Evolutionary conservation across 2,329 filamentous ascomycete genomes (phyloP).

Genomic region (Ambrosiella cleistominuta): DNA sequence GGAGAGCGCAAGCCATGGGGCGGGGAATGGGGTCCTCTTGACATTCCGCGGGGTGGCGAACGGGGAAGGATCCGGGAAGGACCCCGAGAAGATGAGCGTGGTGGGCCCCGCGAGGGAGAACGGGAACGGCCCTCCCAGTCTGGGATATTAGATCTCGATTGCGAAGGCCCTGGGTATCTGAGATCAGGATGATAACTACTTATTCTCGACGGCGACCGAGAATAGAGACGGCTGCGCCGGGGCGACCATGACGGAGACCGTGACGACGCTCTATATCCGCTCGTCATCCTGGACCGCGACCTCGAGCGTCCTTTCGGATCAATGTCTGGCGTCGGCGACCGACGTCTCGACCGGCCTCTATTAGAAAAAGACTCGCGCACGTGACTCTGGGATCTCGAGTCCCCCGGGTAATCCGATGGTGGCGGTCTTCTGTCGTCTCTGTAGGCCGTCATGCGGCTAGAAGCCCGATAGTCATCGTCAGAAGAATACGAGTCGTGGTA

Average conservation of each 20-base stretch:
- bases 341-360: conserved; percentile 1
- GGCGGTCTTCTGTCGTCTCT: background rate
- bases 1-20: background rate
- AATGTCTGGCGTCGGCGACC: background rate
- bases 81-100: background rate
- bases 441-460: background rate
- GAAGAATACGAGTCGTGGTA: background rate
- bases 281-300: conserved; percentile 1
- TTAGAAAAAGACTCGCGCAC: background rate
- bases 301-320: background rate
- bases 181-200: background rate
- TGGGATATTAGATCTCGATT: background rate
- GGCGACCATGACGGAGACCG: conserved; percentile 1
- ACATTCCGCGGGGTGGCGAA: background rate
- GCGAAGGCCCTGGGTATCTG: background rate
- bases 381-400: background rate
- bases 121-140: conserved; percentile 6
- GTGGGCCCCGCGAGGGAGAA: background rate
- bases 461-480: background rate
- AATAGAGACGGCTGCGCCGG: background rate
- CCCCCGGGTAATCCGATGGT: background rate
- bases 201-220: conserved; percentile 1
- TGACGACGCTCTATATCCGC: background rate
- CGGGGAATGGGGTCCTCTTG: background rate
- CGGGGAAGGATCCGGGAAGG: background rate